Evolutionary conservation across 345 rosid species (phyloP), one percentile per base, ranked within the genome.

Genomic region (Hibiscus tridactylites): DNA sequence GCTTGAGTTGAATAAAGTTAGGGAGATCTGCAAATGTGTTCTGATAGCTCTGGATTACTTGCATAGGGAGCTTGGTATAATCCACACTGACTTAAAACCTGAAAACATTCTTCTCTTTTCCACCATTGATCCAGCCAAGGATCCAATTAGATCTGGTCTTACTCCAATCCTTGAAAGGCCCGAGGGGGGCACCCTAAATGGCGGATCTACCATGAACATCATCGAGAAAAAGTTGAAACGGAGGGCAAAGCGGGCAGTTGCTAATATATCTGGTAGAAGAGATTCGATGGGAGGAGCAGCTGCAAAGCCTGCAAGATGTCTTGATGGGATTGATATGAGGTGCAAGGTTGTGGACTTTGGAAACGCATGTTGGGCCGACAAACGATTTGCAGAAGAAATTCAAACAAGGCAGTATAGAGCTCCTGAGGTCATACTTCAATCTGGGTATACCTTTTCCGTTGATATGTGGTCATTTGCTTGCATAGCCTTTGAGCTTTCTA

Each of bases 381-480:
- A 86, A 81, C 89, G 78, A 54, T 83, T 95, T 79, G 91, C 97
- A 0, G 94, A 84, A 76, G 99, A 95, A 76, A 95, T 95, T 72
- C 99, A 95, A 72, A 95, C 98, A 19, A 90, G 98, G 79, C 97
- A 95, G 71, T 95, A 95, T 60, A 83, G 99, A 86, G 97, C 99
- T 78, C 99, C 99, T 37, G 98, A 92, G 83, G 96, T 95, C 12
- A 74, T 95, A 66, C 77, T 95, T 42, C 85, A 74, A 68, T 77
- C 97, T 0, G 97, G 98, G 3, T 92, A 90, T 82, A 83, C 97
- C 26, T 92, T 75, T 75, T 84, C 93, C 52, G 96, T 85, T 72
- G 99, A 95, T 78, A 90, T 92, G 90, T 95, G 99, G 99, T 95
- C 99, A 37, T 95, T 95, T 84, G 99, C 89, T 77, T 95, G 99